A percentile compares a stretch with the other conserved stretches of the same genome.
Conservation (phyloP, 2,329 filamentous ascomycete species). For the Pseudocercospora musae region DNA sequence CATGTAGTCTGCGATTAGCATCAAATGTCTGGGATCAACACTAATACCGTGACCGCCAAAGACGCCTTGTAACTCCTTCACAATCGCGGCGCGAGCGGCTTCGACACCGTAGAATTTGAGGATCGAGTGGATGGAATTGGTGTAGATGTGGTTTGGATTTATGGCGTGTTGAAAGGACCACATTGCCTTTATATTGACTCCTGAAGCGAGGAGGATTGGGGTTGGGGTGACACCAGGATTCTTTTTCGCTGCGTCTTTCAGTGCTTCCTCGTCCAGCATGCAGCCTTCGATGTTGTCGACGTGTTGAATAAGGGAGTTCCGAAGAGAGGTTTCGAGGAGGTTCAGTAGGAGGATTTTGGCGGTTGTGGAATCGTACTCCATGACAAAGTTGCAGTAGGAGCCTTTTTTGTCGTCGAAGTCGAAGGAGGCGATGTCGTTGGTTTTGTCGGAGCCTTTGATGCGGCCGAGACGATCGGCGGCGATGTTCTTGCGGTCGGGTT, state of each 20-base stretch:
- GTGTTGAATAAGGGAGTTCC: constrained; percentile 79
- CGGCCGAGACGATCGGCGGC: constrained; percentile 58
- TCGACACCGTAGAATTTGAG: constrained; percentile 78
- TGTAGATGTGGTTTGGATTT: constrained; percentile 79
- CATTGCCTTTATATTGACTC: constrained; percentile 88
- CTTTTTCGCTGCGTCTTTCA: constrained; percentile 45
- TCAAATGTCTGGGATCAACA: constrained; percentile 88
- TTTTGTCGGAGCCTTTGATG: constrained; percentile 56
- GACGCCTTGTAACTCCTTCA: constrained; percentile 78
- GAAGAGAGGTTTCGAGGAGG: constrained; percentile 77
- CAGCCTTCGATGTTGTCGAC: constrained; percentile 74
- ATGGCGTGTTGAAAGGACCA: constrained; percentile 81
- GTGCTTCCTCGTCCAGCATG: constrained; percentile 62
- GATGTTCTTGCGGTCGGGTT: constrained; percentile 37
- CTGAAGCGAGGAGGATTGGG: constrained; percentile 66
- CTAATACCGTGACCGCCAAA: constrained; percentile 89
- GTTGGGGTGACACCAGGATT: constrained; percentile 37
- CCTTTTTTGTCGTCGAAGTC: constrained; percentile 72
- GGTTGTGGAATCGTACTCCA: constrained; percentile 74
- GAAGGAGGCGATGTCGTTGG: constrained; percentile 70
- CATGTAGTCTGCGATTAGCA: constrained; percentile 96
- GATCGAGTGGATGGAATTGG: constrained; percentile 88
- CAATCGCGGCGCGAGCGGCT: constrained; percentile 81
- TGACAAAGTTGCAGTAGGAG: constrained; percentile 72
- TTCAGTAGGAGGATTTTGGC: constrained; percentile 93